Evolutionary conservation across 2,329 filamentous ascomycete genomes (phyloP), one percentile per base, ranked within the genome.

Genomic region (Colletotrichum destructivum): DNA sequence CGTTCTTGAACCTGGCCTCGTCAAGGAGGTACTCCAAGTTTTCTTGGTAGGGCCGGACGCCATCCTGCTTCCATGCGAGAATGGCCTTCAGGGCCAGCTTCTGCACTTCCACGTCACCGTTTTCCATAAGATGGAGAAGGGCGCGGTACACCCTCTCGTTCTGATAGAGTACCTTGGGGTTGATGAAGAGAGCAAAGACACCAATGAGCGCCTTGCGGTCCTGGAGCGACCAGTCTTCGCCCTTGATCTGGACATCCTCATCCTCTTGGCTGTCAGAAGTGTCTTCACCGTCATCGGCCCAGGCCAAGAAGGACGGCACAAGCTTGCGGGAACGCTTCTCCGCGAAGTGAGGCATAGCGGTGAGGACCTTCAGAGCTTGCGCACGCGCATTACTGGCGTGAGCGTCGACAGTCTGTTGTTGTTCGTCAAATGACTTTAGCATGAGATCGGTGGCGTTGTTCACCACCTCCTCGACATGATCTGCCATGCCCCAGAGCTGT

Each of bases 31-130:
- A 95, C 73, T 94, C 88, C 31, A 99, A 83, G 75, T 95, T 94
- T 75, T 98, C 95, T 76, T 95, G 90, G 78, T 98, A 98, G 0
- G 91, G 88, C 71, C 88, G 88, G 61, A 99, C 86, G 11, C 88
- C 90, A 2, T 92, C 87, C 69, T 93, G 89, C 80, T 98, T 98
- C 96, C 96, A 99, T 0, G 94, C 90, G 63, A 98, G 86, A 9
- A 99, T 89, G 11, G 93, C 93, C 80, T 95, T 95, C 46, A 99
- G 86, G 0, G 95, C 91, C 56, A 92, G 89, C 75, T 93, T 96
- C 80, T 99, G 96, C 18, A 98, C 90, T 75, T 98, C 96, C 4
- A 91, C 88, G 78, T 99, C 96, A 76, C 96, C 96, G 78, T 98
- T 98, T 54, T 91, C 90, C 75, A 98, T 86, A 26, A 98, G 87